phyloP scores from a whole-genome alignment of 1,284 basidiomycete genomes.

The Ustilago sp. region DNA sequence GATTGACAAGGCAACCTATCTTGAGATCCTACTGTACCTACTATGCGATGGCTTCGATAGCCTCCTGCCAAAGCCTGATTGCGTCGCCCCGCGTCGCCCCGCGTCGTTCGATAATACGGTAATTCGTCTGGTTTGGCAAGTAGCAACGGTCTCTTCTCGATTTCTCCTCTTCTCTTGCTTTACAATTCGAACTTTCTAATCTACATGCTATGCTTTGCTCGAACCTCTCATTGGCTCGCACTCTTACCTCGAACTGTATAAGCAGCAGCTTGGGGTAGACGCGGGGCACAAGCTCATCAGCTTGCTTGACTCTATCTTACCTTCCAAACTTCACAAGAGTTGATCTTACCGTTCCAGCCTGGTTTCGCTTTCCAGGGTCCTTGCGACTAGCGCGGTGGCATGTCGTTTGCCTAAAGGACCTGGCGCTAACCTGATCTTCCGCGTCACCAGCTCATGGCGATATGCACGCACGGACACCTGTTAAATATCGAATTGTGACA shows the following conservation, averaged over 20 bases:
- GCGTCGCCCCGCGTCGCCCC: not conserved
- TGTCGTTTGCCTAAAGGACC: not conserved
- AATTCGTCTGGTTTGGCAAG: not conserved
- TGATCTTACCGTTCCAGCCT: too few relatives aligned
- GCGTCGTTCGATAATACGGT: not conserved
- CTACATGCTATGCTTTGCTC: not conserved
- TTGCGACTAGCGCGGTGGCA: not conserved
- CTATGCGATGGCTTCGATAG: not conserved
- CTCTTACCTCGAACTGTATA: not conserved
- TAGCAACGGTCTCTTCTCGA: not conserved
- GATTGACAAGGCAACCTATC: not conserved
- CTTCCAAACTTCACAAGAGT: not conserved
- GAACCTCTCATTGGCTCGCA: constrained; percentile 2
- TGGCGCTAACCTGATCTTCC: not conserved
- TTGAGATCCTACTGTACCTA: not conserved
- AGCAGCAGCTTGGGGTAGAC: not conserved
- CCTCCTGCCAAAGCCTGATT: not conserved
- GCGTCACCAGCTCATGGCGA: constrained; percentile 1
- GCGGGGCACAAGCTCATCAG: not conserved
- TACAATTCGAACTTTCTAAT: not conserved
- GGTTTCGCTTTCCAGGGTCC: too few relatives aligned
- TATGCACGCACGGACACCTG: constrained; percentile 5
- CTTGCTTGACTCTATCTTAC: not conserved
- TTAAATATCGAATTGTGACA: constrained; percentile 2
- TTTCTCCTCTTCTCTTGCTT: not conserved